A percentile compares a stretch with the other conserved stretches of the same genome.
These are phyloP conservation scores for Penicillium verhagenii DNA, from an alignment of 495 filamentous ascomycete species.

Conservation along the genomic window DNA sequence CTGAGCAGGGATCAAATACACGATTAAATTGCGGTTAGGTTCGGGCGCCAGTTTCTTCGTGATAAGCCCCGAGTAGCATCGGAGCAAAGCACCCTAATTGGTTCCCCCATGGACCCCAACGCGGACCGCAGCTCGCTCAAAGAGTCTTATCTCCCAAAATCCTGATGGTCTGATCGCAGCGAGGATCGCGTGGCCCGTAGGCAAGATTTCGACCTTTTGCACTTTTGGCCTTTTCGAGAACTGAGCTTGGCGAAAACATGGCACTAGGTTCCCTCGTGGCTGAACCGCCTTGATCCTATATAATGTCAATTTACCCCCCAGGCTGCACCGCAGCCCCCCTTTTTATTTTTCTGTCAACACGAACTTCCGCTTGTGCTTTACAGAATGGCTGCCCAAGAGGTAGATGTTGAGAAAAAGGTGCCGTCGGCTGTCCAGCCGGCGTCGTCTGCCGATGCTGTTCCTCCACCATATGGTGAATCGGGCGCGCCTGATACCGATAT, in stretches of 20 bases:
- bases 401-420: slow-evolving; percentile 20
- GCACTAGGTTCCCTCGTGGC: background rate
- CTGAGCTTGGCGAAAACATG: background rate
- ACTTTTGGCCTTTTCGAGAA: slow-evolving; percentile 3
- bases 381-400: slow-evolving; percentile 20
- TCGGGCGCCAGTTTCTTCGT: background rate
- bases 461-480: slow-evolving; percentile 9
- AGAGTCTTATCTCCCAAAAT: slow-evolving; percentile 1
- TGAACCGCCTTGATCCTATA: slow-evolving; percentile 4
- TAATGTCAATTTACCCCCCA: slow-evolving; percentile 7
- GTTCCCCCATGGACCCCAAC: background rate
- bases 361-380: background rate
- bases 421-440: slow-evolving; percentile 5
- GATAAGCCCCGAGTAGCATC: slow-evolving; percentile 7
- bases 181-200: slow-evolving; percentile 5
- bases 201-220: too few species aligned
- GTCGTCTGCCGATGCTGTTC: background rate
- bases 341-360: background rate
- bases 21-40: background rate
- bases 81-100: slow-evolving; percentile 2
- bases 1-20: background rate
- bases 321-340: background rate
- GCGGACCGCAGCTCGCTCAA: background rate
- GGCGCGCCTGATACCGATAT: slow-evolving; percentile 28
- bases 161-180: slow-evolving; percentile 6